Percentiles rank a stretch among this genome's conserved stretches.
Evolutionary conservation across 75 land plant species (phyloP).

Genomic region (Selaginella moellendorffii): DNA sequence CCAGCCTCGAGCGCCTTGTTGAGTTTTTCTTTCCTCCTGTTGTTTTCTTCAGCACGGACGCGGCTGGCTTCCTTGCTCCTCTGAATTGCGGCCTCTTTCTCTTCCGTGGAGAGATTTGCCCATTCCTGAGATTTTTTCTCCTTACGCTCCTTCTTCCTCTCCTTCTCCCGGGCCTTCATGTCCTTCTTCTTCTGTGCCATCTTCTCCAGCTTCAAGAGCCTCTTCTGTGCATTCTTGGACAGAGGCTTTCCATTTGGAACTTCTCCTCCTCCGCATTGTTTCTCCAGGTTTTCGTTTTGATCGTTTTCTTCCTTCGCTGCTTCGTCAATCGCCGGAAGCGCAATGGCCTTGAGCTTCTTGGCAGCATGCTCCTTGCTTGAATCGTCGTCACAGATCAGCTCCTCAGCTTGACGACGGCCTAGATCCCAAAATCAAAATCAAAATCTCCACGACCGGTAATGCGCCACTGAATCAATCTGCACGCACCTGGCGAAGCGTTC

Average conservation of each 20-base stretch:
- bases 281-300: too few relatives aligned
- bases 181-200: constrained; percentile 42
- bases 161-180: constrained; percentile 45
- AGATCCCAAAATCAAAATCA: too few relatives aligned
- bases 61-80: constrained; percentile 21
- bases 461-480: too few relatives aligned
- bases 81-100: constrained; percentile 59
- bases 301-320: too few relatives aligned
- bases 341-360: too few relatives aligned
- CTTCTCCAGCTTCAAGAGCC: constrained; percentile 49
- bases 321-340: too few relatives aligned
- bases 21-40: constrained; percentile 29
- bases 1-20: constrained; percentile 38
- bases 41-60: constrained; percentile 27
- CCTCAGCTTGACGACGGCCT: too few relatives aligned
- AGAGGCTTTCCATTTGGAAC: constrained; percentile 20
- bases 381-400: too few relatives aligned
- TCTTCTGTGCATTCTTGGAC: constrained; percentile 65
- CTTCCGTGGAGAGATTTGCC: constrained; percentile 47
- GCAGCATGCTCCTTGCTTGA: too few relatives aligned
- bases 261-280: too few relatives aligned
- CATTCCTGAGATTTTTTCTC: constrained; percentile 63
- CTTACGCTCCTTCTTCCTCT: constrained; percentile 31
- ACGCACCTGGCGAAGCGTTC: too few relatives aligned
- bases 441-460: too few relatives aligned